These are phyloP conservation scores for Aurantiochytrium sp. DNA, from an alignment of 108 stramenopile genomes.

Conservation along the genomic window DNA sequence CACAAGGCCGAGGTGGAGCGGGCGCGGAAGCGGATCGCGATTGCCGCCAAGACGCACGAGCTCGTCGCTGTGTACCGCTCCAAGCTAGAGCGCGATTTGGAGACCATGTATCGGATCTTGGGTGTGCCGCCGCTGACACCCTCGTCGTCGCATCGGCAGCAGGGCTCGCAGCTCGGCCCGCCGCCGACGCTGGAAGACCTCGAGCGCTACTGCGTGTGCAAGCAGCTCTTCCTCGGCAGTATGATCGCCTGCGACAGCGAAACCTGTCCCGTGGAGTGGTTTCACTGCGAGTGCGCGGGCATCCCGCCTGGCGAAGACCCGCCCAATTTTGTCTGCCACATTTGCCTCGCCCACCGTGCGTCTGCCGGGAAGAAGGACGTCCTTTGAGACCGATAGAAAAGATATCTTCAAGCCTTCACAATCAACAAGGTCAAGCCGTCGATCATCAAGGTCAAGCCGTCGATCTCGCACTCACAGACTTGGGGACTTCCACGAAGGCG, in stretches of 20 bases:
- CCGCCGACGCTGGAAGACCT: not conserved
- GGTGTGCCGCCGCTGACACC: not conserved
- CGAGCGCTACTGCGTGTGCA: not conserved
- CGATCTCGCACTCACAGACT: no score
- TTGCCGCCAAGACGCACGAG: not conserved
- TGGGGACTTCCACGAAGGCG: no score
- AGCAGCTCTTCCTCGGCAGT: not conserved
- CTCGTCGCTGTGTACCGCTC: not conserved
- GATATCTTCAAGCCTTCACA: no score
- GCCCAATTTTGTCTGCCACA: not conserved
- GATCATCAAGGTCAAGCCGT: no score
- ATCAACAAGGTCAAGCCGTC: no score
- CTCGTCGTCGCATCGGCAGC: not conserved
- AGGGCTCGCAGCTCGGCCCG: not conserved
- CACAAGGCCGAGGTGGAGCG: not conserved
- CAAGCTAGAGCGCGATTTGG: not conserved
- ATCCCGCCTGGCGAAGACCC: not conserved
- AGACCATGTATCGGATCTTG: not conserved
- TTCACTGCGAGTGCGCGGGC: not conserved
- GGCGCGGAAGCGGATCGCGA: not conserved
- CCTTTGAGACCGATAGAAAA: no score
- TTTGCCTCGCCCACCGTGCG: not conserved
- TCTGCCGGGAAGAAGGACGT: no score
- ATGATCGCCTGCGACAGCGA: not conserved
- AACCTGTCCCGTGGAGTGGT: not conserved